Evolutionary conservation across 257 asterid genomes (phyloP).

Genomic region (Capsicum rhomboideum): DNA sequence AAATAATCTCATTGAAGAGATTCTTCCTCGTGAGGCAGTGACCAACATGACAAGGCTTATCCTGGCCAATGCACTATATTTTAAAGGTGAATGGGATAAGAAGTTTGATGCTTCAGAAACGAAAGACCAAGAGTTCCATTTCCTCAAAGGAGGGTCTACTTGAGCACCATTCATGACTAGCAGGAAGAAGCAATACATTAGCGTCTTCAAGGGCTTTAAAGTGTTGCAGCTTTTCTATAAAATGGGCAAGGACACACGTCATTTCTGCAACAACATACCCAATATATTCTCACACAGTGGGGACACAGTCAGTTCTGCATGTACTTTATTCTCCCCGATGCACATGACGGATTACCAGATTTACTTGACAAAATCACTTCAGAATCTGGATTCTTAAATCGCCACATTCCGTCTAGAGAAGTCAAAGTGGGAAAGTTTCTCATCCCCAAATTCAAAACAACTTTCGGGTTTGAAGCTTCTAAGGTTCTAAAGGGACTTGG

Average conservation of each 20-base stretch:
- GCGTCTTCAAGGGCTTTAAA: conserved; percentile 13
- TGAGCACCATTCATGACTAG: conserved; percentile 21
- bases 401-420: conserved; percentile 6
- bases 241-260: conserved; percentile 15
- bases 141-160: conserved; percentile 10
- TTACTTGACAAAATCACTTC: conserved; percentile 10
- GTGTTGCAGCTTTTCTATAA: conserved; percentile 19
- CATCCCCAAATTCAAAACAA: conserved; percentile 28
- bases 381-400: conserved; percentile 18
- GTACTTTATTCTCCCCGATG: conserved; percentile 24
- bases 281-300: too few relatives aligned
- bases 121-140: conserved; percentile 13
- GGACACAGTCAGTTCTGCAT: conserved; percentile 9
- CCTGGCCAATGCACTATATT: conserved; percentile 25
- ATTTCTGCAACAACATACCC: too few relatives aligned
- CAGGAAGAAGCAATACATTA: conserved; percentile 9
- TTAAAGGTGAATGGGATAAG: conserved; percentile 22
- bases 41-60: conserved; percentile 11
- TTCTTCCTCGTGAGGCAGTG: conserved; percentile 14
- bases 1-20: conserved; percentile 16
- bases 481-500: conserved; percentile 16
- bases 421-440: conserved; percentile 13
- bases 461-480: conserved; percentile 32
- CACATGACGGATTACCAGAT: conserved; percentile 21
- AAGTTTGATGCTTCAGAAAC: conserved; percentile 20